Conservation (phyloP, 1,139 yeast species). For the Yamadazyma dendronema region DNA sequence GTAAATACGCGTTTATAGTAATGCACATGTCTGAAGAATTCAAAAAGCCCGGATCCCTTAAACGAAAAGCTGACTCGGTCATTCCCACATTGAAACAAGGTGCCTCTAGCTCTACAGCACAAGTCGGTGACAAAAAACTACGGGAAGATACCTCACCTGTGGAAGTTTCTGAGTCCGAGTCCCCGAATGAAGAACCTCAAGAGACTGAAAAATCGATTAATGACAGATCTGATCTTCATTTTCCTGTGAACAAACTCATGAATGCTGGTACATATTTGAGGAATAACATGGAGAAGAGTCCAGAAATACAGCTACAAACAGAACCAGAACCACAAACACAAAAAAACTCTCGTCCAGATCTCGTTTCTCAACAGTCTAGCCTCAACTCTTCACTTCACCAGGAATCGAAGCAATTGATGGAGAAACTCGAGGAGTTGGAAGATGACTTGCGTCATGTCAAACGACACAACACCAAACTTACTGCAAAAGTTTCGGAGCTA, state of each 20-base stretch:
- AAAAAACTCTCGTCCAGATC: no score
- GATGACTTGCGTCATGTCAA: slow-evolving; percentile 23
- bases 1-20: background rate
- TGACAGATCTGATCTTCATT: background rate
- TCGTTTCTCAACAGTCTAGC: no score
- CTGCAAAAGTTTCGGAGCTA: slow-evolving; percentile 20
- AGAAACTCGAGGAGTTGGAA: slow-evolving; percentile 21
- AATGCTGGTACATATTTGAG: background rate
- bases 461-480: slow-evolving; percentile 21
- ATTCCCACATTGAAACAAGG: background rate
- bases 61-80: background rate
- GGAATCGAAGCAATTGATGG: no score
- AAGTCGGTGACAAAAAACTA: no score
- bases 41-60: background rate
- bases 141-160: no score
- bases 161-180: no score
- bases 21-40: background rate
- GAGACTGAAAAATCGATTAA: background rate
- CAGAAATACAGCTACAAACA: background rate
- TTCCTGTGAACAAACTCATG: background rate
- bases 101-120: no score
- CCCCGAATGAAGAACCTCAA: background rate
- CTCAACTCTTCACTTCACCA: no score
- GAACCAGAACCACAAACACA: background rate
- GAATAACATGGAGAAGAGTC: background rate